Base-by-base conservation (phyloP, 768 basidiomycete genomes). In the Lactifluus volemus region DNA sequence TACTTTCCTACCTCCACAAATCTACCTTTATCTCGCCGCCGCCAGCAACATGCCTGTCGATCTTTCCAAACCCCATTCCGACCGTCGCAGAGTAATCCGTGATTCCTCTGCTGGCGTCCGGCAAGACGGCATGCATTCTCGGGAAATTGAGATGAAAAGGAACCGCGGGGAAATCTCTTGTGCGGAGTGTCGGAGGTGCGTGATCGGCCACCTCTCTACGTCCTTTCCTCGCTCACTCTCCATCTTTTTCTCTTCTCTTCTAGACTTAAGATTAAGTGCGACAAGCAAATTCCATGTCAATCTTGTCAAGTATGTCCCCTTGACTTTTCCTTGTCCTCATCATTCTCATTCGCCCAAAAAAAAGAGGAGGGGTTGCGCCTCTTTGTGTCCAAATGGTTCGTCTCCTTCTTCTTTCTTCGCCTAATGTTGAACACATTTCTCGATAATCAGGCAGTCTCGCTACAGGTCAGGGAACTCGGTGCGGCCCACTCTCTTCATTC, bases 201-300 rank as follows among this genome's bases (percentile, higher is more conserved):
- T 82, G 76, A 70, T 65, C 72, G 71, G 68, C 61, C 58, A 7
- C 34, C 41, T 67, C 45, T 3, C 17, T 5, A 9, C 59, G 9
- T 41, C 42, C 55, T 8, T 38, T 25, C 25, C 25, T 53, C 29
- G n/a, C n/a, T n/a, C 36, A 7, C 25, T 21, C 29, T 29, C 67
- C 52, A 36, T 47, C 51, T 29, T 14, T 51, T 56, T 52, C 53
- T 48, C 53, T 25, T 49, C 4, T 17, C 7, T 14, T 17, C n/a
- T 51, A 80, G 87, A 67, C 76, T 89, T 67, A 85, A 89, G 78
- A 88, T 89, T 71, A 88, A 87, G 69, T 89, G 87, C 75, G 85
- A 88, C 80, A 89, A 88, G 76, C 80, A 85, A 65, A 85, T 88
- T 56, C 88, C 88, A 10, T 89, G 87, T 69, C 84, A 87, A 69